A percentile compares a stretch with the other conserved stretches of the same genome.
Conservation (phyloP, 1,284 basidiomycete genomes). For the Heterobasidion annosum region DNA sequence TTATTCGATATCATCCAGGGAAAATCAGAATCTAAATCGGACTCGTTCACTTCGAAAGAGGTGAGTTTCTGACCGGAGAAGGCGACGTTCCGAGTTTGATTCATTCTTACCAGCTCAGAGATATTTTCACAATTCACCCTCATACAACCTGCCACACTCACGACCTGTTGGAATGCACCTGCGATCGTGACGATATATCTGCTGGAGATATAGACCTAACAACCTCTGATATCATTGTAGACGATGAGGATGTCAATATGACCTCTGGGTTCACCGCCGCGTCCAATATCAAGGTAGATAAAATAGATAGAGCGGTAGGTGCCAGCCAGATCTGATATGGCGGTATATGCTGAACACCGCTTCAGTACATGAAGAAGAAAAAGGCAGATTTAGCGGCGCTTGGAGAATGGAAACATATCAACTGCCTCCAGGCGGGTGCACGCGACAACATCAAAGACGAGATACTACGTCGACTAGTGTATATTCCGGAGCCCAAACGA, state of each 20-base stretch:
- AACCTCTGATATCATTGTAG: conserved; percentile 14
- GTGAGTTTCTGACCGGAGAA: conserved; percentile 30
- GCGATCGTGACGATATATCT: conserved; percentile 28
- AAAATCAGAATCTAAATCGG: conserved; percentile 53
- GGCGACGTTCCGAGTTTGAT: not conserved
- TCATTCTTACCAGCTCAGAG: conserved; percentile 54
- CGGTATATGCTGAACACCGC: not conserved
- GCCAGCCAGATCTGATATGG: conserved; percentile 2
- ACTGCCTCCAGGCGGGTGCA: conserved; percentile 44
- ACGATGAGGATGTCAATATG: conserved; percentile 20
- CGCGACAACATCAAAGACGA: conserved; percentile 49
- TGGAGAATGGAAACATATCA: conserved; percentile 85
- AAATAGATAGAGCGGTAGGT: conserved; percentile 45
- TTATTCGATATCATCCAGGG: conserved; percentile 26
- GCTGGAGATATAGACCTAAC: conserved; percentile 15
- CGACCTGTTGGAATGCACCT: conserved; percentile 74
- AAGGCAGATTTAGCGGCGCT: conserved; percentile 74
- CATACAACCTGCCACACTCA: conserved; percentile 88
- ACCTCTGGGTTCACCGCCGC: conserved; percentile 61
- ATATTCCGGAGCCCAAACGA: conserved; percentile 19
- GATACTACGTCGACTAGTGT: conserved; percentile 47
- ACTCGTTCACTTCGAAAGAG: conserved; percentile 86
- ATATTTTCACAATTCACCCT: conserved; percentile 84
- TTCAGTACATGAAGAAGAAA: conserved; percentile 64
- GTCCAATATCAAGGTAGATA: conserved; percentile 49